These are phyloP conservation scores for Arthrinium phaeospermum DNA, from an alignment of 2,329 filamentous ascomycete genomes.

Conservation along the genomic window DNA sequence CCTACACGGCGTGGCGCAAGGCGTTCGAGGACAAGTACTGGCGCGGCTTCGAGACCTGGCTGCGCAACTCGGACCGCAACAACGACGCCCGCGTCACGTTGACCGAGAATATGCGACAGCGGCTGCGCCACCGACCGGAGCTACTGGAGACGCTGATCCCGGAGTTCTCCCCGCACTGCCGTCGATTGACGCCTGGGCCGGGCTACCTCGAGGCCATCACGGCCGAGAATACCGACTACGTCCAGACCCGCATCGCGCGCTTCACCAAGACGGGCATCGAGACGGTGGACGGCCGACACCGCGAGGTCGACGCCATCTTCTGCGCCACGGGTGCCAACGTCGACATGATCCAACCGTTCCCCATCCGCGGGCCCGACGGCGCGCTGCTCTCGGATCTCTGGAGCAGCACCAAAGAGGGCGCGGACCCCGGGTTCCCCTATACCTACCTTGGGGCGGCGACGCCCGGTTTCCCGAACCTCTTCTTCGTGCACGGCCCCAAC, in stretches of 20 bases:
- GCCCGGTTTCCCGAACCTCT: slow-evolving; percentile 70
- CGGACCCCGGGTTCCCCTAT: slow-evolving; percentile 66
- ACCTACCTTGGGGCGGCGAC: slow-evolving; percentile 69
- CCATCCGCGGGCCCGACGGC: slow-evolving; percentile 58
- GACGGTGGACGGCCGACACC: slow-evolving; percentile 60
- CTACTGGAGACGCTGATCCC: slow-evolving; percentile 63
- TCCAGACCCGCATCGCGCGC: slow-evolving; percentile 59
- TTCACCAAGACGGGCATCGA: slow-evolving; percentile 67
- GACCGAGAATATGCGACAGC: slow-evolving; percentile 57
- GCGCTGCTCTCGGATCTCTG: slow-evolving; percentile 61
- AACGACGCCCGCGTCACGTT: slow-evolving; percentile 52
- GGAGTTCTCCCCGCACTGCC: slow-evolving; percentile 68
- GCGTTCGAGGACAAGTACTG: slow-evolving; percentile 66
- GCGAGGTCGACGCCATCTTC: slow-evolving; percentile 68
- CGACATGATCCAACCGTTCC: slow-evolving; percentile 64
- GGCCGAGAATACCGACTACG: slow-evolving; percentile 66
- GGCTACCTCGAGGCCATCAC: slow-evolving; percentile 71
- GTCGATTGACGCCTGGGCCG: slow-evolving; percentile 68
- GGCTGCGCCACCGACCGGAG: slow-evolving; percentile 59
- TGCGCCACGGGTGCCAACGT: slow-evolving; percentile 72
- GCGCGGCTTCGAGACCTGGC: slow-evolving; percentile 58
- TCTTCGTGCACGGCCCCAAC: slow-evolving; percentile 68
- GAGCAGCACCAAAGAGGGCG: slow-evolving; percentile 49
- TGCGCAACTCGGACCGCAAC: slow-evolving; percentile 59
- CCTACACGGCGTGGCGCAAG: slow-evolving; percentile 66